Evolutionary conservation across 164 flowering plant species (phyloP).

Genomic region (Macadamia tetraphylla): DNA sequence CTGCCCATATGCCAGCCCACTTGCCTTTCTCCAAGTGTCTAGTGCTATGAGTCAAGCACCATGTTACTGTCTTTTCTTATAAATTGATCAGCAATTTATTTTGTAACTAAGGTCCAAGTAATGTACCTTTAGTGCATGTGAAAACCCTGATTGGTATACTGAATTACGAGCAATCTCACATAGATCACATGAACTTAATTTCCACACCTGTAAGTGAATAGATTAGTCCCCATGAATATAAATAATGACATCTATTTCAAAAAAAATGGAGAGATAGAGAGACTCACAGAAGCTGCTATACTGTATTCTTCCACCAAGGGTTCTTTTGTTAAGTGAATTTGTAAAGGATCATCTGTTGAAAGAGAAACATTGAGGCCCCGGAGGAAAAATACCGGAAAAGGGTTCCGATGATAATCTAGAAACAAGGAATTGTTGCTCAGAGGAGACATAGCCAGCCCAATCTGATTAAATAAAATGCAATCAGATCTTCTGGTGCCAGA

Average conservation of each 20-base stretch:
- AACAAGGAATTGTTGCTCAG: constrained; percentile 94
- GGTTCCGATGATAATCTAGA: constrained; percentile 87
- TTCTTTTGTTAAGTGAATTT: constrained; percentile 95
- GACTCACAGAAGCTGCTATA: constrained; percentile 92
- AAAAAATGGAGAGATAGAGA: constrained; percentile 8
- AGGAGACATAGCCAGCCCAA: constrained; percentile 98
- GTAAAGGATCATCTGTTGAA: constrained; percentile 96
- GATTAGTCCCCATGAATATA: not conserved
- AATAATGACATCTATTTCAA: not conserved
- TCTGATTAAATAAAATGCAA: constrained; percentile 37
- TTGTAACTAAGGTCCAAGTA: not conserved
- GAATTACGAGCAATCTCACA: constrained; percentile 98
- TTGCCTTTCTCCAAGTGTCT: too few relatives aligned
- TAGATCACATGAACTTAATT: constrained; percentile 84
- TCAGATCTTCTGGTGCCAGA: not conserved
- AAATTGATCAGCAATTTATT: too few relatives aligned
- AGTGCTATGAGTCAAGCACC: too few relatives aligned
- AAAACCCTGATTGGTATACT: constrained; percentile 91
- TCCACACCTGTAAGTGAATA: constrained; percentile 69
- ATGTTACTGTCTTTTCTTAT: too few relatives aligned
- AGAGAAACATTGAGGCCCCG: constrained; percentile 97
- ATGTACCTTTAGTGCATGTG: constrained; percentile 85
- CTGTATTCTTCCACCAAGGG: constrained; percentile 98
- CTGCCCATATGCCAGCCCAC: too few relatives aligned
- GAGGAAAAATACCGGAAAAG: constrained; percentile 76